Percentiles rank a stretch among this genome's conserved stretches.
phyloP scores from a whole-genome alignment of 2,329 filamentous ascomycete species.

The Ophiosphaerella korrae region DNA sequence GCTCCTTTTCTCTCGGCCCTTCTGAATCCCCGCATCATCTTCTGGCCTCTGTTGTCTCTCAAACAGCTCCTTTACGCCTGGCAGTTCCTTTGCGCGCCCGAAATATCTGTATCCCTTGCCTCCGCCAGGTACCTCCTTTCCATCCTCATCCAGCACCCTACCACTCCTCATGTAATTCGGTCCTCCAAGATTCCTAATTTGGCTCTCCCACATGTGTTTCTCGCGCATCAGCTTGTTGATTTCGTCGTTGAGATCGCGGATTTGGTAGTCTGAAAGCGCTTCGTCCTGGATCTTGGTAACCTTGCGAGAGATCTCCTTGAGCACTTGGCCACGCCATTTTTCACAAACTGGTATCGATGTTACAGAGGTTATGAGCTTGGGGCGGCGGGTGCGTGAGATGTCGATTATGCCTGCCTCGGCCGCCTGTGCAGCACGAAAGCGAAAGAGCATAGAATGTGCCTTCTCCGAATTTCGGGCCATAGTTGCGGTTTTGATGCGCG shows the following conservation, averaged over 20 bases:
- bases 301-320: conserved; percentile 96
- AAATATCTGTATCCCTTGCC: conserved; percentile 89
- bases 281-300: conserved; percentile 93
- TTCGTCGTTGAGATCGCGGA: conserved; percentile 97
- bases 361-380: conserved; percentile 87
- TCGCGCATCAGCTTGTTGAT: conserved; percentile 99
- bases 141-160: conserved; percentile 60
- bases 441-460: conserved; percentile 99
- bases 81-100: conserved; percentile 84
- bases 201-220: conserved; percentile 98
- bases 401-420: conserved; percentile 96
- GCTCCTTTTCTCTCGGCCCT: conserved; percentile 69
- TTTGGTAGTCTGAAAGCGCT: conserved; percentile 92
- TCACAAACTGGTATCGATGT: conserved; percentile 85
- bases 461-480: conserved; percentile 96
- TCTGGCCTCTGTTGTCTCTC: conserved; percentile 42
- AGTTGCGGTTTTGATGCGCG: conserved; percentile 22
- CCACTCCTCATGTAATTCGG: conserved; percentile 91
- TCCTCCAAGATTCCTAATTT: conserved; percentile 93
- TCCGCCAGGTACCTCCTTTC: conserved; percentile 63
- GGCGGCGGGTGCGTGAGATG: conserved; percentile 84
- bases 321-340: conserved; percentile 96
- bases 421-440: conserved; percentile 96
- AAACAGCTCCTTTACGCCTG: conserved; percentile 88
- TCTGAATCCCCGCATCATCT: conserved; percentile 60